Base-by-base conservation (phyloP, 805 yeast genomes). In the Candida saitoana region DNA sequence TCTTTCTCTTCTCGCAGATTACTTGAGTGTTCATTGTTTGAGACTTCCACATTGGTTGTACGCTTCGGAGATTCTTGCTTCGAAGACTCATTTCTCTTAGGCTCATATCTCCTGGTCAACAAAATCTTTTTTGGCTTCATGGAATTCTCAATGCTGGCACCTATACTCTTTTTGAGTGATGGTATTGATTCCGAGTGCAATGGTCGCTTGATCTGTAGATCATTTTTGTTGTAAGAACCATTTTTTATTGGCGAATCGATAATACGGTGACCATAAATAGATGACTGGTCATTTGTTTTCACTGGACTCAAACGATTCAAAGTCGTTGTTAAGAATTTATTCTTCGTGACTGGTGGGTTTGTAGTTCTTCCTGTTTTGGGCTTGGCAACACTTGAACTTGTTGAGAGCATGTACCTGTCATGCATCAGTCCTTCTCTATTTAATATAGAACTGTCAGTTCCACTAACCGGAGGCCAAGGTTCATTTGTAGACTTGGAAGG, bases 301-400 rank as follows among this genome's bases (percentile, higher is more conserved):
- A 62, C 56, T 6, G 60, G 57, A 9, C 59, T 59, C 3, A 57
- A 52, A 0, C 71, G 66, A 18, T 63, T 63, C 17, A 68, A 51
- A 5, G 64, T 59, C 1, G 71, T 64, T 1, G 70, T 60, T 25
- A 67, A 54, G 40, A 68, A 64, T 42, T 57, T 57, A 43, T 66
- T 67, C 45, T 56, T 63, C 12, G 50, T 49, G 17, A 36, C 44
- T 3, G 49, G 37, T 2, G 36, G 35, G n/a, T 45, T 47, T 25
- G 6, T 31, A 12, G 30, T 38, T 34, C 15, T 25, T 30, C 8
- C 4, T 17, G 1, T 41, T 30, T 17, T 46, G 9, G 45, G 42
- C 39, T 60, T 64, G 9, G 64, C 65, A 9, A 59, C 59, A 37
- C 65, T 60, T 0, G 68, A 45, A 24, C 52, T 51, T 1, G 69